Base-by-base conservation (phyloP, 768 basidiomycete genomes). In the Phallus indusiatus region DNA sequence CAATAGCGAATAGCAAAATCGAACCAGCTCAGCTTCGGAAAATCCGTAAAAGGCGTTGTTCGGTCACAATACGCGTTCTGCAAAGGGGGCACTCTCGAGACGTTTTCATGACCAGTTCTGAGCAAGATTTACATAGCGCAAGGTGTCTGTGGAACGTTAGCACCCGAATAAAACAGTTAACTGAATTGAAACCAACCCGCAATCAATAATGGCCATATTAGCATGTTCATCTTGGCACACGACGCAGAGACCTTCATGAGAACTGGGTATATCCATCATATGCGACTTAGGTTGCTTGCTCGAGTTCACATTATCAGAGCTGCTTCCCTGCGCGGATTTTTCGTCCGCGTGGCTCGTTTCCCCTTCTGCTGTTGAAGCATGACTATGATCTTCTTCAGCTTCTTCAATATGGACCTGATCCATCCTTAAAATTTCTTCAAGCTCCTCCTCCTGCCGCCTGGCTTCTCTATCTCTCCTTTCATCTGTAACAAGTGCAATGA, bases 161-260 rank as follows among this genome's bases (percentile, higher is more conserved):
- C 47, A 67, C 11, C 53, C 28, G 7, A 35, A 28, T 21, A 16
- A 57, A 28, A 46, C 28, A 56, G 21, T 21, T 8, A 11, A 56
- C 51, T 54, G 46, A 4, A 1, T 37, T 35, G 62, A 34, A 1
- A 80, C 86, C 48, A 69, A 90, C 86, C 94, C 94, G 81, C 94
- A 96, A 71, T 96, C 94, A 12, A 95, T 88, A 56, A 93, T 84
- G 1, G 92, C 94, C 59, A 96, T 89, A 64, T 88, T 93, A 0
- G 94, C 93, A 63, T 95, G 93, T 60, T 93, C 89, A 62, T 96
- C 94, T 67, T 94, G 93, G 67, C 94, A 96, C 10, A 96, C 81
- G 0, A 95, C 90, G 68, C 94, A 96, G 5, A 94, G 71, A 1
- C 94, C 92, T 9, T 81, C 79, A 21, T 1, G 75, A 70, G 1